phyloP scores from a whole-genome alignment of 2,329 filamentous ascomycete species.

The Cucurbitaria berberidis region DNA sequence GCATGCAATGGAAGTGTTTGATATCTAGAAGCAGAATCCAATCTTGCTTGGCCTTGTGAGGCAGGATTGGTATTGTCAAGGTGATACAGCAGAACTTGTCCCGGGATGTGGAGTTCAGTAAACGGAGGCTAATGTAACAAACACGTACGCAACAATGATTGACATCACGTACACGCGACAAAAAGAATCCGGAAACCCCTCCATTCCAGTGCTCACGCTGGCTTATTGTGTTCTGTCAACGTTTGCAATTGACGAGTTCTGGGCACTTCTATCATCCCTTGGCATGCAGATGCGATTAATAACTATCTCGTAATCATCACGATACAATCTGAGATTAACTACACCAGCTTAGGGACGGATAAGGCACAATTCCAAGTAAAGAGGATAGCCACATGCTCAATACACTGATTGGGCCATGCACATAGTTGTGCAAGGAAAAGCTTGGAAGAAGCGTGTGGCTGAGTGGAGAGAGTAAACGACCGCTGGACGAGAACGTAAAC shows the following conservation, averaged over 20 bases:
- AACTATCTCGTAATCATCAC: too few species aligned
- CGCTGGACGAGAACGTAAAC: neutral
- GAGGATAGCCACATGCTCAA: neutral
- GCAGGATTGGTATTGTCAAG: slow-evolving; percentile 65
- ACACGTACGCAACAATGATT: too few species aligned
- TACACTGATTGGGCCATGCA: neutral
- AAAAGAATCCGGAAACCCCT: too few species aligned
- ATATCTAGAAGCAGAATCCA: slow-evolving; percentile 13
- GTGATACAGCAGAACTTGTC: slow-evolving; percentile 62
- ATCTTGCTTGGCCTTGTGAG: slow-evolving; percentile 45
- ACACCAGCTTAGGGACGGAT: too few species aligned
- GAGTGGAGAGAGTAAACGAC: neutral
- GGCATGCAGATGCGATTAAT: too few species aligned
- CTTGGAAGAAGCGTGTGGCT: neutral
- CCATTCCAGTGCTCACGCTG: too few species aligned
- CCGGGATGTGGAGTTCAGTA: slow-evolving; percentile 53
- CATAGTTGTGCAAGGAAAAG: neutral
- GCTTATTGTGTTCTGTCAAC: too few species aligned
- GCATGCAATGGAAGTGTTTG: slow-evolving; percentile 29
- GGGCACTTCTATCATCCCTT: too few species aligned
- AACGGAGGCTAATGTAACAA: neutral
- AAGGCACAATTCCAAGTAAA: too few species aligned
- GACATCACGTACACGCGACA: too few species aligned
- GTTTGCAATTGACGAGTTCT: too few species aligned
- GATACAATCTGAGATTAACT: too few species aligned